These are phyloP conservation scores for Xylaria flabelliformis DNA, from an alignment of 495 filamentous ascomycete species.

Conservation along the genomic window DNA sequence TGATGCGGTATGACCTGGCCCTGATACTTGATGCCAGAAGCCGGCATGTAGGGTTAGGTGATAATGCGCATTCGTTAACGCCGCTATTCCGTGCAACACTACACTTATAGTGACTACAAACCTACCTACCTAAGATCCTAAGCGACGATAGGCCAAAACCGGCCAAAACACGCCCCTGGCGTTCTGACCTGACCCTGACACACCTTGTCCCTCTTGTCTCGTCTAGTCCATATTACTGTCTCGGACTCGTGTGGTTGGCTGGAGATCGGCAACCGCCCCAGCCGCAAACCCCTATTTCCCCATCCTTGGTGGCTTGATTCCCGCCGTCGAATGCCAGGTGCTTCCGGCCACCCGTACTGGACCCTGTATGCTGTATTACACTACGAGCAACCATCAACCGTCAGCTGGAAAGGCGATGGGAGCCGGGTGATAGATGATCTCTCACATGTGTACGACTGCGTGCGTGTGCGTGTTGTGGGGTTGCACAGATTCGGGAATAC, in stretches of 20 bases:
- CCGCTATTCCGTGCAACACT: conserved; percentile 4
- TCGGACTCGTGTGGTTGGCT: conserved; percentile 15
- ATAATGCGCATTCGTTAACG: background rate
- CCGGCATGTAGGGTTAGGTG: background rate
- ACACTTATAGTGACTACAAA: no score
- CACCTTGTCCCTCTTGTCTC: conserved; percentile 2
- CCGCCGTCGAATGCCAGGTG: conserved; percentile 2
- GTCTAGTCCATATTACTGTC: conserved; percentile 7
- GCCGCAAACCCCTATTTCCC: conserved; percentile 15
- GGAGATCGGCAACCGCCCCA: conserved; percentile 16
- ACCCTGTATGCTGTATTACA: conserved; percentile 4
- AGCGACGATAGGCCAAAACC: background rate
- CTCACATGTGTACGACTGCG: conserved; percentile 10
- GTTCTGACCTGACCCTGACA: conserved; percentile 16
- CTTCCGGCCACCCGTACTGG: conserved; percentile 12
- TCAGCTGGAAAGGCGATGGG: conserved; percentile 1
- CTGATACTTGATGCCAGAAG: background rate
- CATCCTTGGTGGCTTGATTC: conserved; percentile 19
- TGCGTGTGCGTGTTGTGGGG: conserved; percentile 18
- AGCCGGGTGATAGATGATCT: conserved; percentile 19
- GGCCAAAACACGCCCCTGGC: background rate
- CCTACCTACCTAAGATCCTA: background rate
- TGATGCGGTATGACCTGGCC: conserved; percentile 9
- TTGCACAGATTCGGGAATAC: conserved; percentile 20
- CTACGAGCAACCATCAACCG: background rate